A percentile compares a stretch with the other conserved stretches of the same genome.
Conservation (phyloP, 306 rosid species). For the Vigna angularis region DNA sequence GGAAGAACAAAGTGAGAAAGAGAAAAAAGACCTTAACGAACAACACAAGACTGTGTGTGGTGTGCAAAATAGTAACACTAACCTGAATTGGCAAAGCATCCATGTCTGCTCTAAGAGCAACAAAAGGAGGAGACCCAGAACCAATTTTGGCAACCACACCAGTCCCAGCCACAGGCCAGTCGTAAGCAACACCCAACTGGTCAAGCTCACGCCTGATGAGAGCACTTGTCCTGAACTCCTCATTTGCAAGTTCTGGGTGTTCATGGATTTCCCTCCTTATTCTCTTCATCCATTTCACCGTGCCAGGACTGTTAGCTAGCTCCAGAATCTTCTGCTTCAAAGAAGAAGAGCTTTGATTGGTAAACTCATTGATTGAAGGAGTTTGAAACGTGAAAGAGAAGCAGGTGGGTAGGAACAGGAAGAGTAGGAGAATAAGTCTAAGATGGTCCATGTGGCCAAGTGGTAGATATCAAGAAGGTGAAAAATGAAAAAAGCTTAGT, state of each 20-base stretch:
- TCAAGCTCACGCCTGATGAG: slow-evolving; percentile 78
- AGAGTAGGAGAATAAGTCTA: slow-evolving; percentile 35
- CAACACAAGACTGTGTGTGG: background rate
- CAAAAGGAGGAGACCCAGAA: slow-evolving; percentile 79
- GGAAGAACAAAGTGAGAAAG: background rate
- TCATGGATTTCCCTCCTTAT: slow-evolving; percentile 83
- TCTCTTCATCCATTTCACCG: slow-evolving; percentile 70
- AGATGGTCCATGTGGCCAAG: slow-evolving; percentile 39
- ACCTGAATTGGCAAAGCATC: slow-evolving; percentile 97
- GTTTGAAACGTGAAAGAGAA: slow-evolving; percentile 47
- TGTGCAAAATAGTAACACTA: background rate
- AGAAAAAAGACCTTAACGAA: background rate
- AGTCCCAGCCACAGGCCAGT: slow-evolving; percentile 86
- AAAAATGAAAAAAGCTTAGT: background rate
- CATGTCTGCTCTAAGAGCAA: slow-evolving; percentile 96
- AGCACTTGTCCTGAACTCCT: slow-evolving; percentile 75
- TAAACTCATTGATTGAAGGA: slow-evolving; percentile 6
- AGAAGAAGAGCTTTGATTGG: slow-evolving; percentile 38
- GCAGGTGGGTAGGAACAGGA: slow-evolving; percentile 36
- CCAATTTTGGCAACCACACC: slow-evolving; percentile 85
- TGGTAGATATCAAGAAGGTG: slow-evolving; percentile 11
- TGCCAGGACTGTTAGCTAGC: slow-evolving; percentile 59
- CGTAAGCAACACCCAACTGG: slow-evolving; percentile 60
- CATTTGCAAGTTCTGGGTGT: slow-evolving; percentile 81
- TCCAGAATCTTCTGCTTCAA: slow-evolving; percentile 53